phyloP scores from a whole-genome alignment of 768 basidiomycete species.

The Lactarius tabidus region DNA sequence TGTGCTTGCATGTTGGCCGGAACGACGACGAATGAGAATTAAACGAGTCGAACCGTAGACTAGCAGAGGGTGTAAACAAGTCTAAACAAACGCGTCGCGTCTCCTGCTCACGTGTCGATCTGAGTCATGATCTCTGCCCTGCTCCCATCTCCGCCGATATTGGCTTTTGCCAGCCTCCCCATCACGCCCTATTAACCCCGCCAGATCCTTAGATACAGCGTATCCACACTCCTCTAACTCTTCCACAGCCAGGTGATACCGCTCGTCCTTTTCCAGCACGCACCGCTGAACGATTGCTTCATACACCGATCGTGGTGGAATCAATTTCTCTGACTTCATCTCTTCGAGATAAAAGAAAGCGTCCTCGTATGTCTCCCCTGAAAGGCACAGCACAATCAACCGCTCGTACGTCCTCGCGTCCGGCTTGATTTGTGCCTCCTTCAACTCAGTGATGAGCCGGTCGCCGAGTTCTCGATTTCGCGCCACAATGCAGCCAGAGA shows the following conservation, averaged over 20 bases:
- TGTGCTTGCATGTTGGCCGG: not conserved
- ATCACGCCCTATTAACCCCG: constrained; percentile 31
- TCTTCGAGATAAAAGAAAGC: constrained; percentile 87
- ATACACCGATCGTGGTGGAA: constrained; percentile 57
- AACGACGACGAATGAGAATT: not conserved
- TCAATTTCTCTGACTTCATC: constrained; percentile 63
- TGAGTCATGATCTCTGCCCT: no score
- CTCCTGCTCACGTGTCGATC: not conserved
- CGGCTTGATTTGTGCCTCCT: constrained; percentile 48
- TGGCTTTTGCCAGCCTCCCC: constrained; percentile 13
- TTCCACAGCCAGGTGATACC: constrained; percentile 59
- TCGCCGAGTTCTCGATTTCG: constrained; percentile 66
- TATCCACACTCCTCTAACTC: constrained; percentile 70
- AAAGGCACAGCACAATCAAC: constrained; percentile 66
- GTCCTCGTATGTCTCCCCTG: constrained; percentile 72
- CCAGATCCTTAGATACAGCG: constrained; percentile 32
- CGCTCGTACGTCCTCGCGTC: constrained; percentile 60
- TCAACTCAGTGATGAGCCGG: constrained; percentile 63
- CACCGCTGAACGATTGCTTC: constrained; percentile 58
- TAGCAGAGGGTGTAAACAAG: constrained; percentile 3
- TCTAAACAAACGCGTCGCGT: constrained; percentile 23
- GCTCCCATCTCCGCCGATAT: not conserved
- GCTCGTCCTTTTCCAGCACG: constrained; percentile 48
- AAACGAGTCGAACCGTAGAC: not conserved
- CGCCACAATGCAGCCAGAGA: constrained; percentile 58